These are phyloP conservation scores for Eucalyptus sp. DNA, from an alignment of 345 rosid species.

Conservation along the genomic window DNA sequence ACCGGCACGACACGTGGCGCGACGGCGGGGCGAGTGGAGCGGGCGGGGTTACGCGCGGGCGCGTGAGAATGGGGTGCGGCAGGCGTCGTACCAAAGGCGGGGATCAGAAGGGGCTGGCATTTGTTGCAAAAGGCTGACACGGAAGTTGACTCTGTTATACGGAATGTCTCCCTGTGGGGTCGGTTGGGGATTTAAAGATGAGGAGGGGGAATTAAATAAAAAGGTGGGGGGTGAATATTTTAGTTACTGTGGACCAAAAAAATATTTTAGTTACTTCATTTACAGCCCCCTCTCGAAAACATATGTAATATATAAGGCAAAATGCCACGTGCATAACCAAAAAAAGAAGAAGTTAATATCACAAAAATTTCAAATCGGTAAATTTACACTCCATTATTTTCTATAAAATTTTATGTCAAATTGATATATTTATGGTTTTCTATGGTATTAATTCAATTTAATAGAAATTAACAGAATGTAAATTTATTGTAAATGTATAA, in stretches of 20 bases:
- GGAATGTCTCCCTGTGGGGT: neutral
- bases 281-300: neutral
- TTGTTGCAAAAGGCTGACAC: neutral
- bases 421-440: accelerated
- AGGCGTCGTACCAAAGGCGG: neutral
- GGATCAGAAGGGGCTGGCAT: neutral
- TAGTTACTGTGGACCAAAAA: no score
- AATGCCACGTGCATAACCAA: neutral
- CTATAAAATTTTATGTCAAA: accelerated
- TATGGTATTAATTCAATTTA: accelerated
- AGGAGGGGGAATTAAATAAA: neutral
- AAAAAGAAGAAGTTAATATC: accelerated
- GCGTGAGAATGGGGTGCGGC: neutral
- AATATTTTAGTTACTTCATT: neutral
- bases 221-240: neutral
- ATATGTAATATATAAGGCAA: neutral
- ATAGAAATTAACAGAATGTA: accelerated
- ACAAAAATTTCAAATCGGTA: accelerated
- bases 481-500: accelerated
- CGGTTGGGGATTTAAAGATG: no score
- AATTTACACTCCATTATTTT: accelerated
- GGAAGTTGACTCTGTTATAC: neutral
- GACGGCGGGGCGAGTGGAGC: neutral
- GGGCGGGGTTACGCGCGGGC: neutral
- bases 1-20: neutral